Base-by-base conservation (phyloP, 345 rosid species). In the Fremontodendron californicum region DNA sequence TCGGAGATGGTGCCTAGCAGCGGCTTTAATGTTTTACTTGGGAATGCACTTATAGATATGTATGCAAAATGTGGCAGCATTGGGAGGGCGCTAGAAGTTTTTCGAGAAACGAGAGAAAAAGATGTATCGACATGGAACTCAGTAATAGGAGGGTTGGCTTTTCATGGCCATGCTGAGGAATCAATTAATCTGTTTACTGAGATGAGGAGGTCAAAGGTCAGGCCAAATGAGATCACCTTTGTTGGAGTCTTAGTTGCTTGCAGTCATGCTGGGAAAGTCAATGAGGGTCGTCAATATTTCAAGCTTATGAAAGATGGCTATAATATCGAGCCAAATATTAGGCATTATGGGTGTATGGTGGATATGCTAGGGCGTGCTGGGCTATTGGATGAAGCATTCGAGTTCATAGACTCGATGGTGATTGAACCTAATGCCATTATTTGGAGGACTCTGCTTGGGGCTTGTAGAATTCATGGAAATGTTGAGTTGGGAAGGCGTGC, bases 51-150 rank as follows among this genome's bases (percentile, higher is more conserved):
- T 5, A 82, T 88, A 75, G 89, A 88, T 78, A 89, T 91, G 93
- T 89, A 88, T 84, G 91, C 92, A 11, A 91, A 89, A 75, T 91
- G 96, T 3, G 93, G 91, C 68, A 87, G 85, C 63, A 86, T 90
- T 52, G 88, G 81, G 66, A 80, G 71, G 8, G 93, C 96, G 51
- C 78, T 86, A 66, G 79, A 83, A 78, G 90, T 87, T 63, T 91
- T 91, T 64, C 78, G 78, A 71, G 88, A 75, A 67, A 86, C 88
- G 90, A 87, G 75, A 75, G 83, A 75, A 43, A 85, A 85, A 48
- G 91, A 90, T 79, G 83, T 88, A 49, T 80, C 93, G 16, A 81
- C 92, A 40, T 91, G 96, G 93, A 91, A 90, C 78, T 85, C 91
- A 57, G 78, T 88, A 40, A 86, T 91, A 9, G 85, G 82, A 76